These are phyloP conservation scores for Speleostelium caveatum DNA, from an alignment of 78 protist genomes.

Conservation along the genomic window DNA sequence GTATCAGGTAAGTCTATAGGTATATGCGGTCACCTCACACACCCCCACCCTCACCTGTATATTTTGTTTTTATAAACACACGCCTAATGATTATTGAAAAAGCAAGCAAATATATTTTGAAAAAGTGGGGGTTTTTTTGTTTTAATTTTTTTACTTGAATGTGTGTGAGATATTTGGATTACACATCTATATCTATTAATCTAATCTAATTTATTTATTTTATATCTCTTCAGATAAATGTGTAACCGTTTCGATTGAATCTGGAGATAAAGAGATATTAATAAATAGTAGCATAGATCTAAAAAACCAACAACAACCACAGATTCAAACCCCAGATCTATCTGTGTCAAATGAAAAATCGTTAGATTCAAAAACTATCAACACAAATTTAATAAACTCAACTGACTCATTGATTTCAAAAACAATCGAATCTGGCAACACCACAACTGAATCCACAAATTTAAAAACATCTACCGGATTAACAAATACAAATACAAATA, in stretches of 20 bases:
- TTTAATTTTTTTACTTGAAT: too few relatives aligned
- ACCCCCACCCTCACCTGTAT: too few relatives aligned
- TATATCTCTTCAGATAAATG: background rate
- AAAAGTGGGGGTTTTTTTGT: slow-evolving; percentile 2
- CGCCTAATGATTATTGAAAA: too few relatives aligned
- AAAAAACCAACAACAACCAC: background rate
- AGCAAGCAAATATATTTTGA: too few relatives aligned
- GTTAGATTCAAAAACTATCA: background rate
- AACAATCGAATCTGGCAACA: background rate
- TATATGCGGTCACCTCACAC: too few relatives aligned
- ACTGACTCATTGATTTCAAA: background rate
- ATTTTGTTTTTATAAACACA: too few relatives aligned
- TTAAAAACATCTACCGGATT: background rate
- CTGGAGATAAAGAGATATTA: background rate
- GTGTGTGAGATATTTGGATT: background rate
- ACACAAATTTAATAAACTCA: background rate
- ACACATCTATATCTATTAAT: too few relatives aligned
- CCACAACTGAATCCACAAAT: background rate
- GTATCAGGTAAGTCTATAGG: too few relatives aligned
- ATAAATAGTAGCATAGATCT: background rate
- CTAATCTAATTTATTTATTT: too few relatives aligned
- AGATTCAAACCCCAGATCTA: background rate
- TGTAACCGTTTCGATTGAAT: background rate
- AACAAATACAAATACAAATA: background rate
- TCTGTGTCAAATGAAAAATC: too few relatives aligned